phyloP scores from a whole-genome alignment of 2,329 filamentous ascomycete species.

The Hawksworthiomyces lignivorus region DNA sequence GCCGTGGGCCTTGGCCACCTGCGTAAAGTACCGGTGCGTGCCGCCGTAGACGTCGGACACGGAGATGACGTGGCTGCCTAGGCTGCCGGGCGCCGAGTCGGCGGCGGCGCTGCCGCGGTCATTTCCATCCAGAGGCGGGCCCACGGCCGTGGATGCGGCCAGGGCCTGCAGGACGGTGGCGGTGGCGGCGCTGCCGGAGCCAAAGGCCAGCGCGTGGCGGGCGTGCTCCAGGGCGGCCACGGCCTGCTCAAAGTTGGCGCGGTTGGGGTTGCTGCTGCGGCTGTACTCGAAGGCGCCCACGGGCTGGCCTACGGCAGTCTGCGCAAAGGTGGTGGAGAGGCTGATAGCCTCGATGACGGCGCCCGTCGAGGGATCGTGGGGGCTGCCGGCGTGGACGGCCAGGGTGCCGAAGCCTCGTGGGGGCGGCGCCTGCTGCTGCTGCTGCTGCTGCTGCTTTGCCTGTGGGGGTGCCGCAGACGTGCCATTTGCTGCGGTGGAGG shows the following conservation, averaged over 20 bases:
- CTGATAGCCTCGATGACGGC: slow-evolving; percentile 96
- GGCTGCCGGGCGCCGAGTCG: too few species aligned
- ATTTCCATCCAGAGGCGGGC: slow-evolving; percentile 3
- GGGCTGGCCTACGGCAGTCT: slow-evolving; percentile 78
- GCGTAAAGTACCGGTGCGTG: slow-evolving; percentile 97
- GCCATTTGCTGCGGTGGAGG: too few species aligned
- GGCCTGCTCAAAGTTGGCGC: slow-evolving; percentile 86
- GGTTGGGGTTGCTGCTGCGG: slow-evolving; percentile 88
- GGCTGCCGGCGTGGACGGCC: slow-evolving; percentile 87
- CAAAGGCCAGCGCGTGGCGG: slow-evolving; percentile 87
- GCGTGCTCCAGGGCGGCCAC: slow-evolving; percentile 90
- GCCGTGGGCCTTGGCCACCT: slow-evolving; percentile 89
- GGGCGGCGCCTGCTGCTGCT: slow-evolving; percentile 41
- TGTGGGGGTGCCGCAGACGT: not conserved
- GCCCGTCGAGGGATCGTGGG: slow-evolving; percentile 83
- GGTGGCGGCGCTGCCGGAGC: slow-evolving; percentile 88
- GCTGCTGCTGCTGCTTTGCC: too few species aligned
- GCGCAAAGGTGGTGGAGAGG: slow-evolving; percentile 92
- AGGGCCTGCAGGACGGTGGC: slow-evolving; percentile 90
- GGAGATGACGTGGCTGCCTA: slow-evolving; percentile 87
- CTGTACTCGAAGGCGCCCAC: slow-evolving; percentile 90
- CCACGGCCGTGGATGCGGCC: slow-evolving; percentile 40
- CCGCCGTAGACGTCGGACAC: slow-evolving; percentile 97
- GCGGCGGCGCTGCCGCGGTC: not conserved
- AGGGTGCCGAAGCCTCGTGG: slow-evolving; percentile 82